These are phyloP conservation scores for Coemansia sp. DNA, from an alignment of 192 early-diverging fungal genomes.

Conservation along the genomic window DNA sequence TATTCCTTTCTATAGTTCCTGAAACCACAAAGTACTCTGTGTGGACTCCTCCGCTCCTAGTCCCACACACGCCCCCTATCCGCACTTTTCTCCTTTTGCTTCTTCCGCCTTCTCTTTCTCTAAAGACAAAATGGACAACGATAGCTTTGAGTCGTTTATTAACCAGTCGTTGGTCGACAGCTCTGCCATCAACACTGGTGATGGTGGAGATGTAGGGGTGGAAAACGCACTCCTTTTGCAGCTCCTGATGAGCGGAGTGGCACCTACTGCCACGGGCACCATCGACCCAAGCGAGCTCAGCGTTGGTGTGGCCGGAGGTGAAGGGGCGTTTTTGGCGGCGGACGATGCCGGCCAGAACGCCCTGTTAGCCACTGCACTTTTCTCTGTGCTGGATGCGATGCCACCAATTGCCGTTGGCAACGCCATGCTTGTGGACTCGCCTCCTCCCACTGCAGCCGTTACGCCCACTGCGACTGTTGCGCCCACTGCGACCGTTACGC, in stretches of 20 bases:
- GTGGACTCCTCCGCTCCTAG: too few relatives aligned
- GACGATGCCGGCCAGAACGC: slow-evolving; percentile 17
- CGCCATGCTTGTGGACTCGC: slow-evolving; percentile 32
- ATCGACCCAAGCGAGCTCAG: slow-evolving; percentile 41
- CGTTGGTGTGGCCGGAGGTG: not conserved
- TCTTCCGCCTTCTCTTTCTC: not conserved
- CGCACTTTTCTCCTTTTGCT: too few relatives aligned
- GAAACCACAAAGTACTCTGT: too few relatives aligned
- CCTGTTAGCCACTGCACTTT: slow-evolving; percentile 21
- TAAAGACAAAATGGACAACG: slow-evolving; percentile 17
- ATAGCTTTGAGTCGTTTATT: slow-evolving; percentile 43
- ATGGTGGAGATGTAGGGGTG: not conserved
- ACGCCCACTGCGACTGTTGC: not conserved
- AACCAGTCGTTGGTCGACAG: slow-evolving; percentile 48
- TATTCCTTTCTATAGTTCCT: too few relatives aligned
- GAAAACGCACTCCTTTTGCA: slow-evolving; percentile 41
- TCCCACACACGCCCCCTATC: not conserved
- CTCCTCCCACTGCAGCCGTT: not conserved
- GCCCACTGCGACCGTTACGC: not conserved
- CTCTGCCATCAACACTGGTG: slow-evolving; percentile 2
- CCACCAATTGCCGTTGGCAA: not conserved
- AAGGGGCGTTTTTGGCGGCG: slow-evolving; percentile 1
- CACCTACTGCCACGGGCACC: slow-evolving; percentile 10
- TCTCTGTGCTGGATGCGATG: slow-evolving; percentile 26
- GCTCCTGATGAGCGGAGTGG: slow-evolving; percentile 33